phyloP scores from a whole-genome alignment of 2,329 filamentous ascomycete genomes.

The Leptographium flavum region DNA sequence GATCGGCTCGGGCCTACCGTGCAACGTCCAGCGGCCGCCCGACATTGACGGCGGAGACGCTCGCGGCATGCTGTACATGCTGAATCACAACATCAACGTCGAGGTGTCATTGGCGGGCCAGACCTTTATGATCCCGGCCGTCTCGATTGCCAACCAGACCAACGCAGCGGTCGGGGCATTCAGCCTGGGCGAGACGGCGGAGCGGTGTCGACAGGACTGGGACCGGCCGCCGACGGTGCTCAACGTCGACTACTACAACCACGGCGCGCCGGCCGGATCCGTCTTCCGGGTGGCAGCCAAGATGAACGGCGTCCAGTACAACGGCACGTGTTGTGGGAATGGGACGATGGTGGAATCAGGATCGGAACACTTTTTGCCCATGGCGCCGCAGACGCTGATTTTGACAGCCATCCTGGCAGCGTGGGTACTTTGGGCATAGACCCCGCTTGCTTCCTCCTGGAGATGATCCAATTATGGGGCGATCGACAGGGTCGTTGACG shows the following conservation, averaged over 20 bases:
- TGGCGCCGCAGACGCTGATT: background rate
- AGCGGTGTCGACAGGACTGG: constrained; percentile 51
- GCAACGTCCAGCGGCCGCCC: constrained; percentile 63
- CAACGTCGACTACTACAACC: constrained; percentile 77
- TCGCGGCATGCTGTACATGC: constrained; percentile 56
- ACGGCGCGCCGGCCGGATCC: constrained; percentile 48
- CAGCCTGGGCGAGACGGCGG: constrained; percentile 48
- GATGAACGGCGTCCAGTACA: constrained; percentile 62
- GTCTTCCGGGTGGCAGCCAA: constrained; percentile 62
- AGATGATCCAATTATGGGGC: no score
- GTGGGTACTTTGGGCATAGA: constrained; percentile 5
- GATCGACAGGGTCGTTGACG: no score
- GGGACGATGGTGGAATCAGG: background rate
- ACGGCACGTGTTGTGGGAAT: constrained; percentile 11
- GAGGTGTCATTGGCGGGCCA: constrained; percentile 53
- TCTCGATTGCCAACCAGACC: constrained; percentile 53
- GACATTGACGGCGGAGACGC: constrained; percentile 38
- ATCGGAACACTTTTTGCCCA: no score
- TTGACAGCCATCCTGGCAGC: background rate
- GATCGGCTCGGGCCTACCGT: constrained; percentile 49
- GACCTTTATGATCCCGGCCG: constrained; percentile 56
- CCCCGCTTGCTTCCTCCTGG: no score
- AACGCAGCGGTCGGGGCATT: constrained; percentile 53
- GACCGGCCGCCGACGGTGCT: constrained; percentile 59
- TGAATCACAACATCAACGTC: constrained; percentile 85